Evolutionary conservation across 202 grass and related monocot species (phyloP).

Genomic region (Setaria italica): DNA sequence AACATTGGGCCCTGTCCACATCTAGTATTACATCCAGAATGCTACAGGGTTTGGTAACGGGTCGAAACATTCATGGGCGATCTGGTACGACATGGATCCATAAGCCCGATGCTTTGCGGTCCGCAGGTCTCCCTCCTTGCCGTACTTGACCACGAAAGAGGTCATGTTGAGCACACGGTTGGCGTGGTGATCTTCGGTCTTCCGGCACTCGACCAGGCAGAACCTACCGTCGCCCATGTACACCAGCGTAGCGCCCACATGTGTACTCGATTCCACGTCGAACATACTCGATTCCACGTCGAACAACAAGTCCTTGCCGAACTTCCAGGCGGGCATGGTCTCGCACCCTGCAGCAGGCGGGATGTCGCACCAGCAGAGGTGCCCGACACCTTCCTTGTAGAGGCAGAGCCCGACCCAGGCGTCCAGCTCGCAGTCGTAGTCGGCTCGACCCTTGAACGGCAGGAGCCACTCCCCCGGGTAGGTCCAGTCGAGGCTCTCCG

Average conservation of each 20-base stretch:
- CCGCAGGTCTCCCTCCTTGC: not conserved
- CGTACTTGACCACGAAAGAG: not conserved
- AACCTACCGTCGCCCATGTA: conserved; percentile 1
- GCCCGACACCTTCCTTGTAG: not conserved
- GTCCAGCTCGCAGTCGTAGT: not conserved
- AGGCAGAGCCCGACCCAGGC: not conserved
- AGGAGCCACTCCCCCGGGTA: not conserved
- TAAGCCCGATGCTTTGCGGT: not conserved
- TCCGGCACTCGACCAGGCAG: not conserved
- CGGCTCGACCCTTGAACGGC: not conserved
- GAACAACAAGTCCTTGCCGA: not conserved
- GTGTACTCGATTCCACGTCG: no score
- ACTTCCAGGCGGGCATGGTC: not conserved
- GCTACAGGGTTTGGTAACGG: not conserved
- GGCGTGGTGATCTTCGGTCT: not conserved
- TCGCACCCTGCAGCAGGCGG: not conserved
- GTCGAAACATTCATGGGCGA: not conserved
- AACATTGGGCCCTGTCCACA: no score
- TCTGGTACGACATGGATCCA: not conserved
- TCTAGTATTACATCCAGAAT: not conserved
- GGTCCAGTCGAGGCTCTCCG: not conserved
- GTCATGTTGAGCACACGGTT: not conserved
- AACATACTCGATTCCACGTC: not conserved
- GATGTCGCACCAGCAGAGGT: not conserved
- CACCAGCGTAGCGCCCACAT: not conserved